These are phyloP conservation scores for Trichophyton verrucosum DNA, from an alignment of 2,329 filamentous ascomycete species.

Conservation along the genomic window DNA sequence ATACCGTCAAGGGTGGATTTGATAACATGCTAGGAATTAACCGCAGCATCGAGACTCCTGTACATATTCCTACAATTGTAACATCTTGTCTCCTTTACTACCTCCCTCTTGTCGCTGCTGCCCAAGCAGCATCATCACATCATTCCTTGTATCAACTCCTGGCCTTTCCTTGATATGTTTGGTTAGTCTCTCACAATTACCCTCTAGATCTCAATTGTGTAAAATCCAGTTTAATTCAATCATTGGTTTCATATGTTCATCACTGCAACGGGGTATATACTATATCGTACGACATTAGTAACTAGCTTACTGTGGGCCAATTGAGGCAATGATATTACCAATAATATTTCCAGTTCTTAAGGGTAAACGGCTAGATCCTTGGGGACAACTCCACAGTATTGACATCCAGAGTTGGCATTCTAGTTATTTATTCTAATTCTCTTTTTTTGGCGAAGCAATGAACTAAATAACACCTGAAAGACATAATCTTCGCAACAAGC, in stretches of 20 bases:
- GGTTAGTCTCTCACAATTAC: background rate
- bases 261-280: too few relatives aligned
- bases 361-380: background rate
- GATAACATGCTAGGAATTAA: background rate
- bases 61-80: constrained; percentile 3
- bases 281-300: too few relatives aligned
- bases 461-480: background rate
- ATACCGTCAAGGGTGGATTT: background rate
- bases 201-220: background rate
- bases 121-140: background rate
- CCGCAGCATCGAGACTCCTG: background rate
- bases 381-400: background rate
- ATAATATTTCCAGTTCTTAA: too few relatives aligned
- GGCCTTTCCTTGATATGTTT: background rate
- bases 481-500: background rate
- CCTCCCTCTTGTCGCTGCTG: background rate
- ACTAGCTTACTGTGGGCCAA: too few relatives aligned
- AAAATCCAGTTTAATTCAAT: background rate
- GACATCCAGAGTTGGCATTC: background rate
- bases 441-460: background rate
- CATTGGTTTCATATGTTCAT: background rate
- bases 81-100: background rate
- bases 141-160: background rate
- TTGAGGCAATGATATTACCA: too few relatives aligned
- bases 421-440: background rate